Base-by-base conservation (phyloP, 2,329 filamentous ascomycete genomes). In the Orbilia ellipsospora region DNA sequence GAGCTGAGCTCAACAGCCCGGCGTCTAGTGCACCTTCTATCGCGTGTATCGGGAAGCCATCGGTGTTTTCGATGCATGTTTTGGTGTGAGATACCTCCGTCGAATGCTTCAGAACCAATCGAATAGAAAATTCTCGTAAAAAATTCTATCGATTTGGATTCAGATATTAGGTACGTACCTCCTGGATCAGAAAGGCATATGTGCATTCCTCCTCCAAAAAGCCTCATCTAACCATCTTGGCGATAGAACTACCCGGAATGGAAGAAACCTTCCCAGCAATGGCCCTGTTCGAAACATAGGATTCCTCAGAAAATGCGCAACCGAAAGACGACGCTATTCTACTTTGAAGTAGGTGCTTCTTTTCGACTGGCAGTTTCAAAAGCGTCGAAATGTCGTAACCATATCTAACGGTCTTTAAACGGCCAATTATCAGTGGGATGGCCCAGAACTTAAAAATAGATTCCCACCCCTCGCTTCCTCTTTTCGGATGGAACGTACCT, bases 91-190 rank as follows among this genome's bases (percentile, higher is more conserved):
- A 52, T 56, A 23, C 40, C 48, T 63, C 57, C n/a, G 48, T 57
- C 61, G 55, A 16, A 62, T 28, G 12, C 31, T 36, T 36, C 31
- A 10, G 56, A 56, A 62, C 51, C 48, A 20, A 55, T 55, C 18
- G 26, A 23, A 23, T 13, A 20, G 55, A 69, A 61, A 69, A 55
- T 69, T 69, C 65, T 40, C 45, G 15, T 54, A 48, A 63, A 7
- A 31, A 70, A 70, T 70, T 70, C 57, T 70, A 70, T 70, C 57
- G 66, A 70, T 70, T 23, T 70, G 60, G 66, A 57, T 70, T 63
- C 51, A 70, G 66, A 63, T 70, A 48, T 48, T 10, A 23, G 1
- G n/a, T 59, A 26, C 31, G 18, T 42, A 12, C 20, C 60, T 51
- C 57, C 59, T 70, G 40, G 45, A 70, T 57, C 65, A 57, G 57